Evolutionary conservation across 2,329 filamentous ascomycete genomes (phyloP), one percentile per base, ranked within the genome.

Genomic region (Pestalotiopsis sp.): DNA sequence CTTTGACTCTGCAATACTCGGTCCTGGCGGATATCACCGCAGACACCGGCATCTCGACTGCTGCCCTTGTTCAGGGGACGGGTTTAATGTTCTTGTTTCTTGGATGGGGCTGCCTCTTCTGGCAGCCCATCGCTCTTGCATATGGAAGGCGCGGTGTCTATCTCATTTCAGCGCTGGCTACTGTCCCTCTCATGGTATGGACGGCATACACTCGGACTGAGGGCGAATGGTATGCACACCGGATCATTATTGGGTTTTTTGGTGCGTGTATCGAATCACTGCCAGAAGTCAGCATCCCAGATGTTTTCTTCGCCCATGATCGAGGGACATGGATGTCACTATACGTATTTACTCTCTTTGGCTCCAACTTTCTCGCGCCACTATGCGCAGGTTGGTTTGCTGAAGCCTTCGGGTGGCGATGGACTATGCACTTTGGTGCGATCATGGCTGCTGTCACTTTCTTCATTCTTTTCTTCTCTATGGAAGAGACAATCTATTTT

Each of bases 401-500:
- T 41, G 74, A 74, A 12, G 73, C 73, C 3, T 72, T 75, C 67
- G 75, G 75, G 1, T 79, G 75, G 71, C 72, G 75, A 60, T 77
- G 78, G 76, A 75, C 74, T 23, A 74, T 80, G 69, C 71, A 4
- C 73, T 79, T n/a, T 64, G 80, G 2, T 74, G 74, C 62, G 75
- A 75, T 20, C 57, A 59, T 59, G 23, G 23, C 57, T 6, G 57
- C 57, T 5, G 57, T 59, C 5, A 27, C 23, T 11, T 59, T 59
- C 3, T 12, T 59, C 20, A 59, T 59, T 36, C 23, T 59, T 13
- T 87, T 88, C 76, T 79, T 88, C 63, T 80, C 88, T 65, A 85
- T 87, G 65, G 86, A 88, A 71, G 87, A 89, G 74, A 86, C 85
- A 3, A 81, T 81, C 36, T 88, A 87, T 23, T 59, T 59, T 23